A percentile compares a stretch with the other conserved stretches of the same genome.
Evolutionary conservation across 2,329 filamentous ascomycete genomes (phyloP).

Genomic region (Biscogniauxia sp.): DNA sequence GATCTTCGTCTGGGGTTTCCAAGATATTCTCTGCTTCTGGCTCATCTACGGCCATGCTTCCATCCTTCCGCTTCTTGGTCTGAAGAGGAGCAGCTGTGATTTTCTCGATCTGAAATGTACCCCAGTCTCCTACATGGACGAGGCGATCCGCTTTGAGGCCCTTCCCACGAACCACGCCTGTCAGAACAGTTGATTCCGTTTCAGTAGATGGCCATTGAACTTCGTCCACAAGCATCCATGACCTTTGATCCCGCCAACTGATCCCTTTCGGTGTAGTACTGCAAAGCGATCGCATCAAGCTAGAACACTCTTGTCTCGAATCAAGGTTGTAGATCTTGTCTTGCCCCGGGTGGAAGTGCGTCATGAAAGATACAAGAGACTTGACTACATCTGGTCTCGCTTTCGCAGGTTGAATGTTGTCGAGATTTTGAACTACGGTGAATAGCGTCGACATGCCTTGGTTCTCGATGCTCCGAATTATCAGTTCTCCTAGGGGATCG

Average conservation of each 20-base stretch:
- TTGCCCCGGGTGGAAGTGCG: slow-evolving; percentile 88
- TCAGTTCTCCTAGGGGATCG: slow-evolving; percentile 78
- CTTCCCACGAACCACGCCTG: slow-evolving; percentile 81
- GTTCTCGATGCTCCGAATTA: slow-evolving; percentile 83
- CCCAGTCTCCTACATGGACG: slow-evolving; percentile 90
- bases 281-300: slow-evolving; percentile 86
- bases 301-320: slow-evolving; percentile 84
- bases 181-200: slow-evolving; percentile 67
- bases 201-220: slow-evolving; percentile 66
- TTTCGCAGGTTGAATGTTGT: slow-evolving; percentile 76
- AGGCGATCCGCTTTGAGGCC: slow-evolving; percentile 86
- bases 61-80: slow-evolving; percentile 58
- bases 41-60: slow-evolving; percentile 67
- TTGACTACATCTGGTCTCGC: slow-evolving; percentile 71
- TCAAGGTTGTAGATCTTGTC: slow-evolving; percentile 90
- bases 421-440: slow-evolving; percentile 76
- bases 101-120: slow-evolving; percentile 86
- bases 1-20: slow-evolving; percentile 72
- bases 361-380: slow-evolving; percentile 89
- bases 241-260: slow-evolving; percentile 91
- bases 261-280: slow-evolving; percentile 90
- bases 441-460: slow-evolving; percentile 94
- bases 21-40: slow-evolving; percentile 55
- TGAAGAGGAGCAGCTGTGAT: slow-evolving; percentile 74
- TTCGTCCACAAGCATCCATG: slow-evolving; percentile 90